Conservation (phyloP, 2,329 filamentous ascomycete genomes). For the Trichophyton simii region DNA sequence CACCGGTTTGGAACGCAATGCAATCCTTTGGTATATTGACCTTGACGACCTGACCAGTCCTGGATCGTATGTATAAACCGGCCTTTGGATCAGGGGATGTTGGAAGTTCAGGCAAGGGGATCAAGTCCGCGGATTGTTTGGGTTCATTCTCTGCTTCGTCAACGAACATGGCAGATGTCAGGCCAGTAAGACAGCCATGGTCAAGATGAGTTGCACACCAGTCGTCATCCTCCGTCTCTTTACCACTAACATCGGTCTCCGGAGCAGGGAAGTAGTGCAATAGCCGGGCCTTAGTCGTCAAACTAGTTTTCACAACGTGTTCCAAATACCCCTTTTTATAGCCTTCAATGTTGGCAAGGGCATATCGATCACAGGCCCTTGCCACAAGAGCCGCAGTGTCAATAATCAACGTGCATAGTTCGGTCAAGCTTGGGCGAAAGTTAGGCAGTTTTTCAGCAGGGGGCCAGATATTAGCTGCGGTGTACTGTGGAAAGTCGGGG, state of each 20-base stretch:
- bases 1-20: conserved; percentile 91
- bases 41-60: conserved; percentile 70
- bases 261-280: conserved; percentile 73
- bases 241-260: not conserved
- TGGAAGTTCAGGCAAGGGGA: conserved; percentile 53
- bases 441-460: conserved; percentile 54
- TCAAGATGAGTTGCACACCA: conserved; percentile 77
- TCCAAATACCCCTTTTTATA: conserved; percentile 74
- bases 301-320: conserved; percentile 70
- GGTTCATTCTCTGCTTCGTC: conserved; percentile 48
- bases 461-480: conserved; percentile 84
- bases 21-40: conserved; percentile 83
- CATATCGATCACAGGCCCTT: conserved; percentile 77
- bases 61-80: conserved; percentile 87
- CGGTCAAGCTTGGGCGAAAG: conserved; percentile 60
- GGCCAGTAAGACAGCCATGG: conserved; percentile 82
- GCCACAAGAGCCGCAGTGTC: conserved; percentile 82
- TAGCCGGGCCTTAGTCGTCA: conserved; percentile 79
- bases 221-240: conserved; percentile 74
- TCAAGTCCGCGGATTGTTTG: conserved; percentile 22
- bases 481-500: conserved; percentile 67
- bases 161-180: conserved; percentile 93
- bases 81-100: conserved; percentile 69
- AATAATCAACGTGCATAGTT: conserved; percentile 72
- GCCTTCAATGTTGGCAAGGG: conserved; percentile 59